phyloP scores from a whole-genome alignment of 352 stramenopile species.

The Globisporangium uncinulatum region DNA sequence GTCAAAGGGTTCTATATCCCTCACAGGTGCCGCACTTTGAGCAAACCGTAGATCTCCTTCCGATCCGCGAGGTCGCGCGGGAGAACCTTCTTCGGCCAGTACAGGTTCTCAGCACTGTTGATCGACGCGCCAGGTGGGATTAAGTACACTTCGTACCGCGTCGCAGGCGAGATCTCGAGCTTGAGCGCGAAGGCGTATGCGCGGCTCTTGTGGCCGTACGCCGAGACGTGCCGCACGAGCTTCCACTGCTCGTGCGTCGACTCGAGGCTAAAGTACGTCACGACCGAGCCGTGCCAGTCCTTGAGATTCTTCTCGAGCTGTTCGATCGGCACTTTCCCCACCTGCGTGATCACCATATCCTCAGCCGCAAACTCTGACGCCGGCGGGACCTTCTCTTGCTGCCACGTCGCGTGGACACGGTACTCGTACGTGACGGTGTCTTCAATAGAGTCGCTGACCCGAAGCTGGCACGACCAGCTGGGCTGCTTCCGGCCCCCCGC shows the following conservation, averaged over 20 bases:
- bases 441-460: constrained; percentile 49
- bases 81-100: constrained; percentile 50
- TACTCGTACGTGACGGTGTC: constrained; percentile 35
- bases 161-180: constrained; percentile 32
- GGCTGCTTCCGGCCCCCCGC: too few relatives aligned
- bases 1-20: too few relatives aligned
- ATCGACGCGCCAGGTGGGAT: constrained; percentile 70
- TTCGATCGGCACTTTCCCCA: constrained; percentile 31
- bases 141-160: constrained; percentile 49
- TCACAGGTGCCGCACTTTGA: constrained; percentile 37
- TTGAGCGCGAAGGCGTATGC: constrained; percentile 34
- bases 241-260: constrained; percentile 68
- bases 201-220: constrained; percentile 67
- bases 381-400: constrained; percentile 9
- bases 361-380: constrained; percentile 19
- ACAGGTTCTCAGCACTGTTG: constrained; percentile 71
- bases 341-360: constrained; percentile 34
- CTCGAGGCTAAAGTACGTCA: constrained; percentile 58
- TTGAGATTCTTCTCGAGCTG: constrained; percentile 35
- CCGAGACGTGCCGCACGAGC: constrained; percentile 57
- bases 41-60: constrained; percentile 59
- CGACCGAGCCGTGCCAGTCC: constrained; percentile 32
- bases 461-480: constrained; percentile 48
- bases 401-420: constrained; percentile 49
- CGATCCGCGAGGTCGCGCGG: constrained; percentile 35